These are phyloP conservation scores for Penicillium sp. DNA, from an alignment of 2,329 filamentous ascomycete species.

Conservation along the genomic window DNA sequence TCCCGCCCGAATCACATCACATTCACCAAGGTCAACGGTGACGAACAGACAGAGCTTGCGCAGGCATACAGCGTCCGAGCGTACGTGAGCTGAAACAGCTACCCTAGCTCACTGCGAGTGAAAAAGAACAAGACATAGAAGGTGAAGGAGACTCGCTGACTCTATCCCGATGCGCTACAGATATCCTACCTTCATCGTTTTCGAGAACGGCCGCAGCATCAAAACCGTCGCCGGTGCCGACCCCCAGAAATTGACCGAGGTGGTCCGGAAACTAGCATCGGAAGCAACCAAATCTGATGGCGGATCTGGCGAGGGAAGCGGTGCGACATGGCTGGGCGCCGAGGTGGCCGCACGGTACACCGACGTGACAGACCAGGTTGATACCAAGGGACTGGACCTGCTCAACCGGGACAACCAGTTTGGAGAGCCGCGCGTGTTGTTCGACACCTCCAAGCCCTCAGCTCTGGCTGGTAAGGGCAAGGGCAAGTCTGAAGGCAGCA, in stretches of 20 bases:
- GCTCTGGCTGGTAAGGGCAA: conserved; percentile 53
- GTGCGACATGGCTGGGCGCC: conserved; percentile 71
- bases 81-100: conserved; percentile 44
- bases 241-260: conserved; percentile 67
- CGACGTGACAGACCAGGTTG: conserved; percentile 82
- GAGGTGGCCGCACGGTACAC: conserved; percentile 76
- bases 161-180: conserved; percentile 8
- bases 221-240: conserved; percentile 76
- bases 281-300: conserved; percentile 60
- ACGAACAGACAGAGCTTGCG: conserved; percentile 74
- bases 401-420: conserved; percentile 82
- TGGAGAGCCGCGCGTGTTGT: conserved; percentile 72
- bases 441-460: conserved; percentile 70
- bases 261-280: conserved; percentile 70
- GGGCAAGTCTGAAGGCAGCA: conserved; percentile 41
- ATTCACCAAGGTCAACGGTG: conserved; percentile 86
- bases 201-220: conserved; percentile 69
- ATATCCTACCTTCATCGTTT: conserved; percentile 85
- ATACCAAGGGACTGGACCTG: conserved; percentile 78
- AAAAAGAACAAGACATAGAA: conserved; percentile 8
- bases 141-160: conserved; percentile 50
- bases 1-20: conserved; percentile 73
- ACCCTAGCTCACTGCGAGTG: neutral
- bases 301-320: conserved; percentile 49
- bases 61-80: conserved; percentile 72